Conservation (phyloP, 768 basidiomycete species). For the Fistulinella prunicolor region DNA sequence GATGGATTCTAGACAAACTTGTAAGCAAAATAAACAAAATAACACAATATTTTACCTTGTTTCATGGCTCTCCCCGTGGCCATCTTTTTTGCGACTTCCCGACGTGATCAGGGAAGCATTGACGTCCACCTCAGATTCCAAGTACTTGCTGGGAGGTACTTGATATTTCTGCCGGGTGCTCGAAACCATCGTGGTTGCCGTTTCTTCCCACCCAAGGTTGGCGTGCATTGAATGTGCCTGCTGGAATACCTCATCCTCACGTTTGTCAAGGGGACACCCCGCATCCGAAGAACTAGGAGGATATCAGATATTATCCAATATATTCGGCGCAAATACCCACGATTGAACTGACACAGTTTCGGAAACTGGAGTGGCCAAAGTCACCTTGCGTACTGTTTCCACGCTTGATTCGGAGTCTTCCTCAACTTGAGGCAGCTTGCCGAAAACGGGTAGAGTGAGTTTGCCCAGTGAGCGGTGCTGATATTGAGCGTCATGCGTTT, state of each 20-base stretch:
- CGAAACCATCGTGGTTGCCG: not conserved
- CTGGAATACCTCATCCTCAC: not conserved
- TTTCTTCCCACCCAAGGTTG: conserved; percentile 4
- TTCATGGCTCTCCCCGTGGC: not conserved
- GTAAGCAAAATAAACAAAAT: not conserved
- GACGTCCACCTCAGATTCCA: not conserved
- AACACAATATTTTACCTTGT: not conserved
- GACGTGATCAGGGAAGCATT: not conserved
- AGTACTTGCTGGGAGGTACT: conserved; percentile 17
- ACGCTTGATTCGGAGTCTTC: not conserved
- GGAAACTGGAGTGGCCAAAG: not conserved
- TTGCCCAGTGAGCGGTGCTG: not conserved
- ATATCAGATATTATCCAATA: not conserved
- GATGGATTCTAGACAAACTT: not conserved
- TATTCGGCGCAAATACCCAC: conserved; percentile 5
- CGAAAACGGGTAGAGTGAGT: not conserved
- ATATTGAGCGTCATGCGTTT: not conserved
- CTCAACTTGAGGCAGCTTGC: not conserved
- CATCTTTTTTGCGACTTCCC: not conserved
- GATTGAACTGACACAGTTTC: not conserved
- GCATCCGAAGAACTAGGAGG: conserved; percentile 1
- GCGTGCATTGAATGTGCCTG: not conserved
- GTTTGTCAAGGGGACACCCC: not conserved
- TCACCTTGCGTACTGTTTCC: not conserved
- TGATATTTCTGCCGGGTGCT: conserved; percentile 6